These are phyloP conservation scores for Phytophthora europaea DNA, from an alignment of 352 stramenopile species.

Conservation along the genomic window DNA sequence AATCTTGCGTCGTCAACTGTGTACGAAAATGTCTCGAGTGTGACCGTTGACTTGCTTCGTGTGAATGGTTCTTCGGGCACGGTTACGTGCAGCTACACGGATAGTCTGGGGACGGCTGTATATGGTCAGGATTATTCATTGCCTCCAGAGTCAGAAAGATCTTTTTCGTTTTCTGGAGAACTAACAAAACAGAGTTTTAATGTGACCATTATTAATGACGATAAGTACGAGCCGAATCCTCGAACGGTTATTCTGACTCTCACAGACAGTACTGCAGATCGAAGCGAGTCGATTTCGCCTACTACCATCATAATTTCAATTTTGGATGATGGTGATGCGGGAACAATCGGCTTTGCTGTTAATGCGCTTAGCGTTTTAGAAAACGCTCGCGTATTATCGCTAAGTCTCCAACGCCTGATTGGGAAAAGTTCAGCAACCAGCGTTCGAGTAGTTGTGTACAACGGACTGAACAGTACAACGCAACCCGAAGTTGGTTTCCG, in stretches of 20 bases:
- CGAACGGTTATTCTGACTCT: conserved; percentile 46
- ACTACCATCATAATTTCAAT: conserved; percentile 45
- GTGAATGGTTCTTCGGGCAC: conserved; percentile 57
- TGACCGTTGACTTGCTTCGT: conserved; percentile 51
- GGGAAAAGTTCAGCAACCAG: conserved; percentile 44
- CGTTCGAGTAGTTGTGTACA: conserved; percentile 37
- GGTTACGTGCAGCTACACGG: conserved; percentile 51
- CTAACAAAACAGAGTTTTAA: conserved; percentile 45
- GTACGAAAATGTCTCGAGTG: conserved; percentile 49
- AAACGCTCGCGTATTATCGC: conserved; percentile 24
- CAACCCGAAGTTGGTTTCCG: conserved; percentile 40
- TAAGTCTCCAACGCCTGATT: conserved; percentile 44
- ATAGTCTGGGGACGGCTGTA: conserved; percentile 33
- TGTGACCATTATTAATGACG: conserved; percentile 56
- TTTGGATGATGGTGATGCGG: conserved; percentile 65
- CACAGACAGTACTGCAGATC: conserved; percentile 44
- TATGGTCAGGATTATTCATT: conserved; percentile 49
- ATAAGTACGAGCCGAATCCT: conserved; percentile 38
- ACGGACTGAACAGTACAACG: conserved; percentile 23
- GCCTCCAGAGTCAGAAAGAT: conserved; percentile 7
- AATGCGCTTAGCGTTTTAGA: conserved; percentile 37
- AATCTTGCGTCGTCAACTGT: conserved; percentile 29
- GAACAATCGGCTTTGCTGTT: conserved; percentile 53
- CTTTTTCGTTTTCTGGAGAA: conserved; percentile 53
- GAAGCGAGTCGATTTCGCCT: conserved; percentile 38